phyloP scores from a whole-genome alignment of 1,284 basidiomycete species.

The Dichomitus squalens region DNA sequence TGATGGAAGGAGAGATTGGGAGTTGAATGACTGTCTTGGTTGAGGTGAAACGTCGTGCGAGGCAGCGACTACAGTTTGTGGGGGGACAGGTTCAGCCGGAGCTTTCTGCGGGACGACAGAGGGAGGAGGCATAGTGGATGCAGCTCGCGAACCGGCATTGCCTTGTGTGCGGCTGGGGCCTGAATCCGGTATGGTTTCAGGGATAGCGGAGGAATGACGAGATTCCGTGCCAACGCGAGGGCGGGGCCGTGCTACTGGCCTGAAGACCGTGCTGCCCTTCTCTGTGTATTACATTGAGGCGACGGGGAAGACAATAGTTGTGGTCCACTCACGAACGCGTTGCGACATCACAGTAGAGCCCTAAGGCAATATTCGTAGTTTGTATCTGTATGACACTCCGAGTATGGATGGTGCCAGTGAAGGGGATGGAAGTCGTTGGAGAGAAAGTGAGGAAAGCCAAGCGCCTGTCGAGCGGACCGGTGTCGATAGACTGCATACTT shows the following conservation, averaged over 20 bases:
- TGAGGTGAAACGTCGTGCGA: neutral
- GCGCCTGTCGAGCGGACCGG: no score
- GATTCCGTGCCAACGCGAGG: slow-evolving; percentile 40
- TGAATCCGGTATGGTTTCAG: slow-evolving; percentile 26
- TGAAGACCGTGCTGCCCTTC: slow-evolving; percentile 71
- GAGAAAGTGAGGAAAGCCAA: neutral
- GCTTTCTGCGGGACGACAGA: slow-evolving; percentile 18
- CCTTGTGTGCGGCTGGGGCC: slow-evolving; percentile 5
- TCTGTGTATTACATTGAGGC: slow-evolving; percentile 42
- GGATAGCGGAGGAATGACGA: slow-evolving; percentile 41
- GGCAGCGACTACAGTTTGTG: neutral
- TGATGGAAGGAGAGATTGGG: neutral
- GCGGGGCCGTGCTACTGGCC: slow-evolving; percentile 60
- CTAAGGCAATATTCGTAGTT: neutral
- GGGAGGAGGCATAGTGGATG: slow-evolving; percentile 27
- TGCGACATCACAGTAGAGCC: slow-evolving; percentile 55
- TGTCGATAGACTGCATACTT: no score
- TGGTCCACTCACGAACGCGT: slow-evolving; percentile 64
- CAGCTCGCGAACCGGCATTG: neutral
- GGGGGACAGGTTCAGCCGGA: neutral
- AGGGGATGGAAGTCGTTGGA: no score
- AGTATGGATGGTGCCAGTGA: no score
- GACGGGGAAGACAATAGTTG: slow-evolving; percentile 21
- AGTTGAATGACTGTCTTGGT: no score
- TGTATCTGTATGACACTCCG: neutral